Evolutionary conservation across 2,329 filamentous ascomycete species (phyloP), one percentile per base, ranked within the genome.

Genomic region (Trichoderma guizhouense): DNA sequence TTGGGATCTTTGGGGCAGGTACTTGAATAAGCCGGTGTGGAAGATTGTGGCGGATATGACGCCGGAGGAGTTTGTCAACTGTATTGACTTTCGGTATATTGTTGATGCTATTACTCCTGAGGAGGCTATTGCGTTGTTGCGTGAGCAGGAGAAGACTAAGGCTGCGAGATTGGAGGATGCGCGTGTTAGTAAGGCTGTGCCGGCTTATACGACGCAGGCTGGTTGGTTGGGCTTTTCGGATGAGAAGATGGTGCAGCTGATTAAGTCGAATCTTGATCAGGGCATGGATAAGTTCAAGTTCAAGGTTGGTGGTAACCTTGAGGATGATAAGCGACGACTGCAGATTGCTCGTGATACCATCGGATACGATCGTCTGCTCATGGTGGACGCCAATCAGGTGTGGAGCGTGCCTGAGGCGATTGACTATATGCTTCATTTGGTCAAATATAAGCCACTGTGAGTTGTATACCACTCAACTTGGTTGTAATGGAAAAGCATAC

Each of bases 1-100:
- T 77, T 97, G 94, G 94, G 94, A 97, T 81, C 88, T 97, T n/a
- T 97, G 94, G 94, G 93, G 93, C 64, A 97, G 96, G 84, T 87
- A 87, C 3, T 87, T 95, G 39, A 86, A 88, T 75, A 97, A 97
- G 85, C 94, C 94, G 3, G 93, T 97, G 15, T 97, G 94, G 94
- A 88, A 90, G 72, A 91, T 97, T 73, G 91, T 97, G 26, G 91
- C 92, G 11, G 94, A 97, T 74, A 96, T 97, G 92, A 91, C 87
- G 7, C 93, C 94, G 0, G 92, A 95, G 82, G 91, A 97, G 83
- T 90, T 97, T 69, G 93, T 97, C 63, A 83, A 86, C 72, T 95
- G 94, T 83, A 95, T 97, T 79, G 94, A 97, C 83, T 97, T 97
- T 85, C 88, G 94, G 60, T 97, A 97, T 83, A 96, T 97, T 81